Conservation (phyloP, 1,139 yeast species). For the Maudiozyma humilis region DNA sequence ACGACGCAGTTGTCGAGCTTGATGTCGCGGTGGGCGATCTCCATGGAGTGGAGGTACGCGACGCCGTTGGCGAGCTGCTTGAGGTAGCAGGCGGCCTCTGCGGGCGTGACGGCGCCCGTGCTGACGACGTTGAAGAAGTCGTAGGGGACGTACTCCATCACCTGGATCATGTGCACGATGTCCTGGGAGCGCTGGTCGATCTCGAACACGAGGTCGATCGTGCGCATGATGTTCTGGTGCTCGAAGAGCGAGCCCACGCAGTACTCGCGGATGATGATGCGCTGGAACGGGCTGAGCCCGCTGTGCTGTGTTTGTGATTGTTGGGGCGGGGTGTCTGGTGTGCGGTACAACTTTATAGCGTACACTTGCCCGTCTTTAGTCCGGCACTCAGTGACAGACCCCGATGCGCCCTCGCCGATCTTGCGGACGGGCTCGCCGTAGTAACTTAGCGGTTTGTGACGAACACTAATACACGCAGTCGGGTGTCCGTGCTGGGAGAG, state of each 20-base stretch:
- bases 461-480: background rate
- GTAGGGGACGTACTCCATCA: slow-evolving; percentile 69
- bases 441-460: slow-evolving; percentile 30
- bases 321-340: background rate
- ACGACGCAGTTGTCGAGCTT: slow-evolving; percentile 76
- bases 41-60: slow-evolving; percentile 51
- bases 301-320: slow-evolving; percentile 12
- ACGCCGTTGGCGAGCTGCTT: slow-evolving; percentile 60
- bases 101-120: slow-evolving; percentile 54
- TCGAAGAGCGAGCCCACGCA: slow-evolving; percentile 52
- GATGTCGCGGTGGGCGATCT: slow-evolving; percentile 70
- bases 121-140: slow-evolving; percentile 73
- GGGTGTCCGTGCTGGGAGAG: background rate
- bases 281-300: slow-evolving; percentile 39
- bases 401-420: slow-evolving; percentile 72
- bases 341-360: slow-evolving; percentile 64
- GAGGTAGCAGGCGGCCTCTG: slow-evolving; percentile 60
- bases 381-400: slow-evolving; percentile 56
- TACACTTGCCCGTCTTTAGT: slow-evolving; percentile 44
- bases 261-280: slow-evolving; percentile 60
- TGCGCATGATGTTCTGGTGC: slow-evolving; percentile 58
- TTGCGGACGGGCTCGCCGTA: slow-evolving; percentile 57
- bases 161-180: slow-evolving; percentile 34
- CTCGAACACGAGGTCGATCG: slow-evolving; percentile 55
- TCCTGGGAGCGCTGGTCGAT: slow-evolving; percentile 32